Conservation (phyloP, 768 basidiomycete genomes). For the Porpolomopsis calyptriformis region DNA sequence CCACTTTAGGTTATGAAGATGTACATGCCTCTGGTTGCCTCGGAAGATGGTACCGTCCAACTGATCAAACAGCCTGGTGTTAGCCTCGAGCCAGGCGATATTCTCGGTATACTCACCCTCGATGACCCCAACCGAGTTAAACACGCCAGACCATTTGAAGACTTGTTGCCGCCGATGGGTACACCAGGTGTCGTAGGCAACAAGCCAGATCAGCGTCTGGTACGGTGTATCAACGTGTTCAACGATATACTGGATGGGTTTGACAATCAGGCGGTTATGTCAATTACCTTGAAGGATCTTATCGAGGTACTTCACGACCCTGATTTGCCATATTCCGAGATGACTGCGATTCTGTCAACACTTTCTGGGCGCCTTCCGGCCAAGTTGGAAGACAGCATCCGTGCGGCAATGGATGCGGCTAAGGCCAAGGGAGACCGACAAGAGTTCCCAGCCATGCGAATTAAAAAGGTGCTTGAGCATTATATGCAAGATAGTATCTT, state of each 20-base stretch:
- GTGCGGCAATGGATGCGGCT: constrained; percentile 65
- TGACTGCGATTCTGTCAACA: constrained; percentile 71
- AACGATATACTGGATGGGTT: constrained; percentile 93
- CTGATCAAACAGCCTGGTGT: constrained; percentile 98
- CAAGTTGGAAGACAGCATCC: constrained; percentile 82
- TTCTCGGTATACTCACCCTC: constrained; percentile 90
- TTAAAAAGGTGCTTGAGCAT: constrained; percentile 81
- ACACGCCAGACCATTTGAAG: constrained; percentile 97
- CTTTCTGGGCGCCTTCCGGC: constrained; percentile 88
- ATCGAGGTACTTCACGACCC: constrained; percentile 71
- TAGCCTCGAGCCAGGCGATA: constrained; percentile 92
- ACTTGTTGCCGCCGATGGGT: constrained; percentile 82
- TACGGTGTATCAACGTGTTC: constrained; percentile 62
- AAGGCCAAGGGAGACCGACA: constrained; percentile 59
- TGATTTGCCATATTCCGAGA: constrained; percentile 83
- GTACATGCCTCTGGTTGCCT: constrained; percentile 96
- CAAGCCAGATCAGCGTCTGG: constrained; percentile 82
- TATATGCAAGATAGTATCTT: constrained; percentile 73
- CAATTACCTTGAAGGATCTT: constrained; percentile 76
- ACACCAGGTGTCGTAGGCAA: constrained; percentile 75
- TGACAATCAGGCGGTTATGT: constrained; percentile 92
- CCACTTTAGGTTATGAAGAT: constrained; percentile 84
- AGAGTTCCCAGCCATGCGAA: constrained; percentile 84
- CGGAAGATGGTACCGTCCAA: constrained; percentile 89
- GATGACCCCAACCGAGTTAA: constrained; percentile 95